phyloP scores from a whole-genome alignment of 2,329 filamentous ascomycete species.

The Pseudogymnoascus sp. region DNA sequence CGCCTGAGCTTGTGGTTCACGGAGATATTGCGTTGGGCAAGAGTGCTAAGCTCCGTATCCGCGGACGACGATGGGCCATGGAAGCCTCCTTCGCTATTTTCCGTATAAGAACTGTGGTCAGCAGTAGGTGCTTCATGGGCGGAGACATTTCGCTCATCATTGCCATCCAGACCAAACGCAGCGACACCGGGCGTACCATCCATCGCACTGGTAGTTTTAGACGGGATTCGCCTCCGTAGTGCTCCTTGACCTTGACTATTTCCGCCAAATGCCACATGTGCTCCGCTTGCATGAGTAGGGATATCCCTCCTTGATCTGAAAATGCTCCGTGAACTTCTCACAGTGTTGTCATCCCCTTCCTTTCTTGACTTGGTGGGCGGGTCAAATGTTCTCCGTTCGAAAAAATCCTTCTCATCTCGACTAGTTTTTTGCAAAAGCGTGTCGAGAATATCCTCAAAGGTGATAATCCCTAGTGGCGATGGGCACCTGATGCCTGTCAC shows the following conservation, averaged over 20 bases:
- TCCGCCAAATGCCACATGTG: not conserved
- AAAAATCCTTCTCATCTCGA: slow-evolving; percentile 21
- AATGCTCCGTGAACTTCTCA: not conserved
- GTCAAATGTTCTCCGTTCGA: slow-evolving; percentile 10
- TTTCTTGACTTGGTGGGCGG: slow-evolving; percentile 18
- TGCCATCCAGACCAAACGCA: slow-evolving; percentile 17
- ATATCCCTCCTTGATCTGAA: not conserved
- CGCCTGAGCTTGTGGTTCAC: not conserved
- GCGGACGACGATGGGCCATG: slow-evolving; percentile 13
- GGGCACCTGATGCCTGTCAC: slow-evolving; percentile 16
- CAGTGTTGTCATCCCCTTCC: slow-evolving; percentile 13
- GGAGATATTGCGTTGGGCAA: not conserved
- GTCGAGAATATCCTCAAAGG: slow-evolving; percentile 23
- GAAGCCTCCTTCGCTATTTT: slow-evolving; percentile 21
- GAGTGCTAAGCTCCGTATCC: not conserved
- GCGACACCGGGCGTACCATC: not conserved
- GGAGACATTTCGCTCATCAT: slow-evolving; percentile 13
- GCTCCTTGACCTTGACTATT: slow-evolving; percentile 7
- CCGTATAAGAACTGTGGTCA: slow-evolving; percentile 20
- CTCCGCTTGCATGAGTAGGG: not conserved
- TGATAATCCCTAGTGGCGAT: slow-evolving; percentile 23
- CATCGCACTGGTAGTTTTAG: slow-evolving; percentile 8
- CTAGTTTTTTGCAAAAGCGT: slow-evolving; percentile 21
- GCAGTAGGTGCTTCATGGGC: not conserved
- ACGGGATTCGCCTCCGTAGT: slow-evolving; percentile 18